Conservation (phyloP, 2,329 filamentous ascomycete species). For the Pyrenochaeta sp. region DNA sequence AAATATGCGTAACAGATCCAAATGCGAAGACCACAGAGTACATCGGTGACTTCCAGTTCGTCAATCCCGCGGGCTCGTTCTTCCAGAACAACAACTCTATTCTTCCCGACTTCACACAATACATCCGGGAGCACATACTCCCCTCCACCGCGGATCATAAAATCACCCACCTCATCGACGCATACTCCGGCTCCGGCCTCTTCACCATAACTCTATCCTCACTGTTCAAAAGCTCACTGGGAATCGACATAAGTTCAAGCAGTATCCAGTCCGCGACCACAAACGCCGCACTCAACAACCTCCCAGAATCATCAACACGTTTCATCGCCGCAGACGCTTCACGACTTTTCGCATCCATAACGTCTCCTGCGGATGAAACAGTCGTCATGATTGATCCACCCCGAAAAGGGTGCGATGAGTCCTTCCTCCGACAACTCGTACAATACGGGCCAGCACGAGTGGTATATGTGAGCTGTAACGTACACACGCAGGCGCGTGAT, state of each 20-base stretch:
- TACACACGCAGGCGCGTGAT: slow-evolving; percentile 95
- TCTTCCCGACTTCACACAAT: slow-evolving; percentile 82
- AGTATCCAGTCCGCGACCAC: slow-evolving; percentile 80
- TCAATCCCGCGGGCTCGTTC: slow-evolving; percentile 91
- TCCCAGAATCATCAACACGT: slow-evolving; percentile 71
- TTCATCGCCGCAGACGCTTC: slow-evolving; percentile 92
- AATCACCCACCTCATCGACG: slow-evolving; percentile 91
- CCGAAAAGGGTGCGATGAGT: slow-evolving; percentile 88
- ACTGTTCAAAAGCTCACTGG: slow-evolving; percentile 80
- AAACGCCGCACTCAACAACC: slow-evolving; percentile 80
- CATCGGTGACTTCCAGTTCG: slow-evolving; percentile 83
- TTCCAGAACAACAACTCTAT: slow-evolving; percentile 99
- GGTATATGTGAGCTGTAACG: slow-evolving; percentile 96
- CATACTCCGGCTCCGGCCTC: slow-evolving; percentile 95
- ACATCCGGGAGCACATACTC: slow-evolving; percentile 82
- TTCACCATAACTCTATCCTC: slow-evolving; percentile 94
- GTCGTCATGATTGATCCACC: slow-evolving; percentile 97
- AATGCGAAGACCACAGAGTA: slow-evolving; percentile 88
- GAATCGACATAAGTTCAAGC: slow-evolving; percentile 85
- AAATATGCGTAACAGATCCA: slow-evolving; percentile 87
- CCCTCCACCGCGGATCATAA: slow-evolving; percentile 51
- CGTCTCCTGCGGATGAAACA: slow-evolving; percentile 80
- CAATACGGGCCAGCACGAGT: slow-evolving; percentile 79
- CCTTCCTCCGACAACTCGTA: slow-evolving; percentile 83
- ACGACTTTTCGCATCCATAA: slow-evolving; percentile 79